Conservation (phyloP, 495 filamentous ascomycete genomes). For the Apodospora peruviana region DNA sequence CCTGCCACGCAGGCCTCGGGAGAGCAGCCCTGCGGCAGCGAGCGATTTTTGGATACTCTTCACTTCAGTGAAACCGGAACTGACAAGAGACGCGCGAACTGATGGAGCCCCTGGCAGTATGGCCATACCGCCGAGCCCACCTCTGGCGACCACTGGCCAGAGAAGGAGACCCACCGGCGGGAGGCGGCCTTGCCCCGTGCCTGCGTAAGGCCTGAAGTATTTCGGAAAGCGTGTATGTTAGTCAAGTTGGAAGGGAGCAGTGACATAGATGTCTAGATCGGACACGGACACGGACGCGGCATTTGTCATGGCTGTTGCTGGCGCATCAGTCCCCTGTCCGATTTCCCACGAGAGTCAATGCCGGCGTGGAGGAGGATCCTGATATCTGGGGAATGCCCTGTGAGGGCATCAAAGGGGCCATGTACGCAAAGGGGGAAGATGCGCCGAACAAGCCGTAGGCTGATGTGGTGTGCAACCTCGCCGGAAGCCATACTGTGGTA, state of each 20-base stretch:
- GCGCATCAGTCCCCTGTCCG: slow-evolving; percentile 13
- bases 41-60: slow-evolving; percentile 8
- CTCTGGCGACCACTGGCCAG: background rate
- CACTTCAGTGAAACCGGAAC: background rate
- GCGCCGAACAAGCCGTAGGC: slow-evolving; percentile 47
- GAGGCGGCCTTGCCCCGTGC: too few species aligned
- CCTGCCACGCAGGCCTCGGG: slow-evolving; percentile 14
- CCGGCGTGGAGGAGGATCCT: slow-evolving; percentile 11
- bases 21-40: slow-evolving; percentile 8
- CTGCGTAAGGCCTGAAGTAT: too few species aligned
- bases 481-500: slow-evolving; percentile 4
- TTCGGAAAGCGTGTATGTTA: too few species aligned
- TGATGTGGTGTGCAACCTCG: slow-evolving; percentile 33
- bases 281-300: slow-evolving; percentile 16
- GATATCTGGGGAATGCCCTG: slow-evolving; percentile 13
- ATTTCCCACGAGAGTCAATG: slow-evolving; percentile 19
- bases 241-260: background rate
- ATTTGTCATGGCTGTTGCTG: slow-evolving; percentile 20
- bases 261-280: background rate
- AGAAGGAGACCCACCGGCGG: too few species aligned
- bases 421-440: slow-evolving; percentile 33
- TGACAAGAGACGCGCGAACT: background rate
- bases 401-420: background rate
- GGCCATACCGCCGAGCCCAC: slow-evolving; percentile 4
- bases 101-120: background rate